Base-by-base conservation (phyloP, 108 stramenopile genomes). In the Conticribra weissflogii region DNA sequence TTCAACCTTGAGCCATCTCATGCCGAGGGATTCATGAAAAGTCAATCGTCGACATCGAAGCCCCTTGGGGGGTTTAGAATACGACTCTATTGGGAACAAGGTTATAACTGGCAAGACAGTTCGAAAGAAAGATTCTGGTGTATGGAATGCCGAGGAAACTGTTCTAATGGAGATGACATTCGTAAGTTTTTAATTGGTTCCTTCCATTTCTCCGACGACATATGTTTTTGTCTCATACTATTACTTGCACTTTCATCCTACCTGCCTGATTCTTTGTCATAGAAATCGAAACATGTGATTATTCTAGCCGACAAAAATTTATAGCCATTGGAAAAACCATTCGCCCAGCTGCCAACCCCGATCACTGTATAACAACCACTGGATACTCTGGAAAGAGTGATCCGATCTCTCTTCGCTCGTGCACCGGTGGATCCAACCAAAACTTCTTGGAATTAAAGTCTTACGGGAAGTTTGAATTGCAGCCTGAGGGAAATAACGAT, bases 71-170 rank as follows among this genome's bases (percentile, higher is more conserved):
- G 52, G 19, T 69, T 69, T 48, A 31, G 68, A 29, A 52, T 69
- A 22, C 27, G 59, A 14, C 3, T 69, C 5, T 33, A 63, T n/a
- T 69, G 68, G 68, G 45, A 69, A 52, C 44, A 14, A 22, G 61
- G 61, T 14, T 61, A 51, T 59, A 61, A 49, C 8, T 69, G 68
- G 68, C 68, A 69, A 31, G 16, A 15, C 24, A 52, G 24, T 2
- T 19, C 16, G 1, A 46, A 62, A 15, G 68, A 69, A 52, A 49
- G 46, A 22, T 69, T 48, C 49, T 69, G 49, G 49, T 69, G 68
- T 46, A 62, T 62, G 22, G 60, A 69, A 28, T 61, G 59, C 48
- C 22, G 27, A 12, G 68, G 68, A 16, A 52, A 23, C 4, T 66
- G 65, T 21, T 34, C 24, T 15, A 33, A 22, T 36, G 53, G 53